Percentiles rank a stretch among this genome's conserved stretches.
phyloP scores from a whole-genome alignment of 306 rosid genomes.

The Prunus salicina region DNA sequence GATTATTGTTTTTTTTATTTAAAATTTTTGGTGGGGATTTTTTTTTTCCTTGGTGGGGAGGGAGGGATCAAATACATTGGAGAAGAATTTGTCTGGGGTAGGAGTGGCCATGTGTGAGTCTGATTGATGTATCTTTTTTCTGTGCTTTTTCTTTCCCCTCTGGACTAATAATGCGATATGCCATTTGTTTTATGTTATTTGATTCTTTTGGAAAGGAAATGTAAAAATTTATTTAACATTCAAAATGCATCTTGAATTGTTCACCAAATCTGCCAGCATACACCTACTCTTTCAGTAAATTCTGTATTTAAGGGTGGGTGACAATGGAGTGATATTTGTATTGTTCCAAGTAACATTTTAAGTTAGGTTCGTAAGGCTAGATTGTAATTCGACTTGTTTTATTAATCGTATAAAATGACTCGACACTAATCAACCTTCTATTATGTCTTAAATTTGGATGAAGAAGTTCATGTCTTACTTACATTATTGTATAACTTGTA shows the following conservation, averaged over 20 bases:
- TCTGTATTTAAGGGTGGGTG: neutral
- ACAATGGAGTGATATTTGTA: neutral
- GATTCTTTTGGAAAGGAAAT: neutral
- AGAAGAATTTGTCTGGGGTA: slow-evolving; percentile 7
- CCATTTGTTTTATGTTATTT: neutral
- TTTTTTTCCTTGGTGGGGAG: slow-evolving; percentile 15
- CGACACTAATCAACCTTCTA: neutral
- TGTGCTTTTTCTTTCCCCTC: slow-evolving; percentile 3
- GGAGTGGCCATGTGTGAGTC: neutral
- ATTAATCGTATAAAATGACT: neutral
- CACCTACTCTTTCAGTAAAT: neutral
- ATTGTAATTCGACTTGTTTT: neutral
- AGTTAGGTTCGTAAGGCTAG: neutral
- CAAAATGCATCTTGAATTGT: neutral
- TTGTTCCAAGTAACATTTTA: neutral
- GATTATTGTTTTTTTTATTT: neutral
- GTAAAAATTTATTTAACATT: neutral
- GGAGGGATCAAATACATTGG: slow-evolving; percentile 10
- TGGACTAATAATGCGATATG: slow-evolving; percentile 26
- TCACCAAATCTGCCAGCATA: neutral
- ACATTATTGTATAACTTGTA: no score
- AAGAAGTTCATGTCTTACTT: no score
- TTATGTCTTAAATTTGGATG: no score
- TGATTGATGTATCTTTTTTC: slow-evolving; percentile 29
- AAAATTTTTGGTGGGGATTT: slow-evolving; percentile 10